phyloP scores from a whole-genome alignment of 1,284 basidiomycete genomes.

The Gastroboletus turbinatus region DNA sequence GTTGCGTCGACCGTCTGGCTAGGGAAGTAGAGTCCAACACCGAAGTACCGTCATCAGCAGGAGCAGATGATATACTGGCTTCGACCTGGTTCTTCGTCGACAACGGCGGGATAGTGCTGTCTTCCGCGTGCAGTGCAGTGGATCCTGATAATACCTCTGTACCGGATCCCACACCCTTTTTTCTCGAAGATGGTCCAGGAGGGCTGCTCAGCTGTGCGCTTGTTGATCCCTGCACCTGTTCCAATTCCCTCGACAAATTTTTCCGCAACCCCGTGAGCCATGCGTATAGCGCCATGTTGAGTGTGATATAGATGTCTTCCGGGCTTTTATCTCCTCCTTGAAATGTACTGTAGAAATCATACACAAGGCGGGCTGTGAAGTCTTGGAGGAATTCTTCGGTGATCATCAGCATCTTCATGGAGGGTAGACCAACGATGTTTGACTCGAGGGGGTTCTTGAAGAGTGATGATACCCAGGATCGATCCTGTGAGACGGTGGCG shows the following conservation, averaged over 20 bases:
- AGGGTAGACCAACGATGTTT: conserved; percentile 73
- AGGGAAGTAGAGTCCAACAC: conserved; percentile 4
- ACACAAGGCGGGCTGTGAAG: conserved; percentile 46
- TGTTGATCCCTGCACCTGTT: conserved; percentile 60
- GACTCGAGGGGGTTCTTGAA: conserved; percentile 61
- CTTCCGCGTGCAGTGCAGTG: conserved; percentile 6
- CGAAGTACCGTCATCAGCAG: conserved; percentile 10
- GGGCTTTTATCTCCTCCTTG: conserved; percentile 51
- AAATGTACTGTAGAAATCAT: conserved; percentile 76
- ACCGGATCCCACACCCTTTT: conserved; percentile 16
- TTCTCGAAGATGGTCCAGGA: conserved; percentile 26
- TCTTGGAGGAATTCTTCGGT: conserved; percentile 57
- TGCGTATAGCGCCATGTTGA: conserved; percentile 77
- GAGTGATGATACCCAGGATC: conserved; percentile 55
- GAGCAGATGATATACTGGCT: neutral
- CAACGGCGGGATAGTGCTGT: neutral
- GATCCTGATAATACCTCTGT: conserved; percentile 12
- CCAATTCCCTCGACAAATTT: conserved; percentile 71
- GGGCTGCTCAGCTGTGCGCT: conserved; percentile 41
- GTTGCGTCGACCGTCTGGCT: conserved; percentile 16
- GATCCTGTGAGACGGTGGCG: conserved; percentile 41
- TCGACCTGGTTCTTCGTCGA: conserved; percentile 10
- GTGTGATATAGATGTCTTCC: conserved; percentile 77
- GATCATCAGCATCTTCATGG: conserved; percentile 76
- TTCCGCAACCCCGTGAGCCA: conserved; percentile 78